Conservation (phyloP, 352 stramenopile species). For the Albugo candida region DNA sequence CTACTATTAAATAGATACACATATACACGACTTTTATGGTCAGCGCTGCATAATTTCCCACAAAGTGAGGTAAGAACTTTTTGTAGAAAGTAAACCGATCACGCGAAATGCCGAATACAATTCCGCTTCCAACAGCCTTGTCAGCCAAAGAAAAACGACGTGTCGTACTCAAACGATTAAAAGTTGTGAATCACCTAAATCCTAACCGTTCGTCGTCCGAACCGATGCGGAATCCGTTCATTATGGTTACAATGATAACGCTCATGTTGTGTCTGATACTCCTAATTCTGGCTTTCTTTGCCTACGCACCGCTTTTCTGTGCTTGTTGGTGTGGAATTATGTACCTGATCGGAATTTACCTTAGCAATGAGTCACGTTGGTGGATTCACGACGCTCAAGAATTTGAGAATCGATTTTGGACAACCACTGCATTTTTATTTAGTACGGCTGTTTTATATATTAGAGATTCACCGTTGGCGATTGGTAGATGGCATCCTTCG, state of each 20-base stretch:
- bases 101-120: no score
- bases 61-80: no score
- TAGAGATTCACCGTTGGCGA: slow-evolving; percentile 81
- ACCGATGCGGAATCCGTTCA: slow-evolving; percentile 15
- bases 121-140: no score
- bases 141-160: no score
- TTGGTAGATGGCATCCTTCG: slow-evolving; percentile 49
- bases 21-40: no score
- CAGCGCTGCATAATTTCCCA: no score
- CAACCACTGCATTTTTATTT: slow-evolving; percentile 85
- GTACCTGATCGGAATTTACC: slow-evolving; percentile 64
- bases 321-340: slow-evolving; percentile 61
- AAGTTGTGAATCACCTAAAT: no score
- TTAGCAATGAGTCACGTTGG: slow-evolving; percentile 70
- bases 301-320: slow-evolving; percentile 58
- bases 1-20: no score
- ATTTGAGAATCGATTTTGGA: slow-evolving; percentile 97
- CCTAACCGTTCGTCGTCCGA: no score
- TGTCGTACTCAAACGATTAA: no score
- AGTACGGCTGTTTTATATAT: slow-evolving; percentile 86
- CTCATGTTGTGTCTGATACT: slow-evolving; percentile 35
- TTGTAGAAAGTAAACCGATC: no score
- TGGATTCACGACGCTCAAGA: slow-evolving; percentile 81
- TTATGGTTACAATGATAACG: slow-evolving; percentile 52
- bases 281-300: slow-evolving; percentile 64